Conservation (phyloP, 139 green algal species). For the Chlamydomonas applanata region DNA sequence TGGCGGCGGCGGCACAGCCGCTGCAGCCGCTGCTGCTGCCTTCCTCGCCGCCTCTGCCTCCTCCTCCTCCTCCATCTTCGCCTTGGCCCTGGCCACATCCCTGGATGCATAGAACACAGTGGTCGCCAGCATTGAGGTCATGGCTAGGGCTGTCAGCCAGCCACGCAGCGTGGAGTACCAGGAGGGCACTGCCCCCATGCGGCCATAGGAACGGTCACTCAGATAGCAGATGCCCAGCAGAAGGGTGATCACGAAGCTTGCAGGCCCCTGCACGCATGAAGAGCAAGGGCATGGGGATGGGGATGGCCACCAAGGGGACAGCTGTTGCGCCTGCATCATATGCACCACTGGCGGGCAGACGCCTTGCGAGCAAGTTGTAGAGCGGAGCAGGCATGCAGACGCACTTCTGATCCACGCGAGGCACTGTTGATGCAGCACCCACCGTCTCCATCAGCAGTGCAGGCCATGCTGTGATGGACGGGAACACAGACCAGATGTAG, state of each 20-base stretch:
- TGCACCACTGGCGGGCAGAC: too few relatives aligned
- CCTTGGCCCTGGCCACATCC: conserved; percentile 1
- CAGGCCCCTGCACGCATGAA: conserved; percentile 21
- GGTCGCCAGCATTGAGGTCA: conserved; percentile 31
- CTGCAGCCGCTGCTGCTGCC: neutral
- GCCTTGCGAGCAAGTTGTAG: too few relatives aligned
- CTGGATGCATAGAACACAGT: conserved; percentile 18
- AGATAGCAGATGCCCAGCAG: conserved; percentile 36
- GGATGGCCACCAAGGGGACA: neutral
- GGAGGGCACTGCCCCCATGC: neutral
- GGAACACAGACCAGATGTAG: conserved; percentile 81
- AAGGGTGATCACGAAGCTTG: conserved; percentile 25
- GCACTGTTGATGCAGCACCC: too few relatives aligned
- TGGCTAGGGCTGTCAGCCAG: conserved; percentile 33
- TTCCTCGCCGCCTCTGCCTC: conserved; percentile 1
- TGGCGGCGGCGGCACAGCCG: neutral
- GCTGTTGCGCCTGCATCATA: too few relatives aligned
- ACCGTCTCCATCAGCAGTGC: conserved; percentile 53
- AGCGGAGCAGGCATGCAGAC: too few relatives aligned
- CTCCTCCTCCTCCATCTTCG: conserved; percentile 7
- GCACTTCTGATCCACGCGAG: too few relatives aligned
- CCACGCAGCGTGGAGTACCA: conserved; percentile 43
- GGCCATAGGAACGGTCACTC: neutral
- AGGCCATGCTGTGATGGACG: conserved; percentile 79
- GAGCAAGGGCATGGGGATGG: neutral